Percentiles rank a stretch among this genome's conserved stretches.
Conservation (phyloP, 108 stramenopile species). For the Cyclotella atomus region DNA sequence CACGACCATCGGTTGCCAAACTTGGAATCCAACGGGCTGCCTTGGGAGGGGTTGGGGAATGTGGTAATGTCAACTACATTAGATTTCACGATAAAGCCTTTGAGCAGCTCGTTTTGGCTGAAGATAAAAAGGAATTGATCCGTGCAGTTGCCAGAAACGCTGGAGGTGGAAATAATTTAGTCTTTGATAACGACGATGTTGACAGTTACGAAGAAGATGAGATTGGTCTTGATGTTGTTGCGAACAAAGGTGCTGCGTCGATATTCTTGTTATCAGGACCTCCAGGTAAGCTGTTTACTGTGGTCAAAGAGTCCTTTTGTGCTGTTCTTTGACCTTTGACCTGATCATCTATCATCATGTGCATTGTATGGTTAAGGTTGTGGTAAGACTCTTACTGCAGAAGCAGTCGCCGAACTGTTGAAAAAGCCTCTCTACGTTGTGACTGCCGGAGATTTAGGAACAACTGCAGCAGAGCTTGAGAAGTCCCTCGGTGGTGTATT, state of each 20-base stretch:
- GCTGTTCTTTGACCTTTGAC: too few relatives aligned
- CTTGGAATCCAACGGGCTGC: slow-evolving; percentile 58
- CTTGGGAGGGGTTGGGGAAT: slow-evolving; percentile 62
- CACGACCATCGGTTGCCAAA: slow-evolving; percentile 42
- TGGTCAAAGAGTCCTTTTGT: too few relatives aligned
- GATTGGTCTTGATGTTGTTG: slow-evolving; percentile 44
- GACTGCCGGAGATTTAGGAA: slow-evolving; percentile 58
- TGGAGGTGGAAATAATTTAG: slow-evolving; percentile 27
- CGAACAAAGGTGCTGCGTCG: slow-evolving; percentile 42
- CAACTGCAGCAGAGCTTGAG: slow-evolving; percentile 56
- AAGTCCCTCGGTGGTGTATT: slow-evolving; percentile 54
- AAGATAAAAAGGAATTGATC: slow-evolving; percentile 44
- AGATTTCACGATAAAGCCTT: slow-evolving; percentile 38
- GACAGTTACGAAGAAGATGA: slow-evolving; percentile 38
- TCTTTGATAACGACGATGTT: slow-evolving; percentile 36
- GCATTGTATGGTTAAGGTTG: too few relatives aligned
- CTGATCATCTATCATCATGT: neutral
- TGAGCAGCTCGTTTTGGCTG: slow-evolving; percentile 39
- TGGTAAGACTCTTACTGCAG: slow-evolving; percentile 74
- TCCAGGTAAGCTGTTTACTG: slow-evolving; percentile 40
- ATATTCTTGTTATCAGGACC: slow-evolving; percentile 69
- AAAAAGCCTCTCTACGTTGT: slow-evolving; percentile 64
- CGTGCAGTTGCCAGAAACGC: slow-evolving; percentile 65
- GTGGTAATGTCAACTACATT: slow-evolving; percentile 69
- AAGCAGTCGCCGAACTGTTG: slow-evolving; percentile 65